Conservation (phyloP, 2,329 filamentous ascomycete species). For the Penicillium oxalicum region DNA sequence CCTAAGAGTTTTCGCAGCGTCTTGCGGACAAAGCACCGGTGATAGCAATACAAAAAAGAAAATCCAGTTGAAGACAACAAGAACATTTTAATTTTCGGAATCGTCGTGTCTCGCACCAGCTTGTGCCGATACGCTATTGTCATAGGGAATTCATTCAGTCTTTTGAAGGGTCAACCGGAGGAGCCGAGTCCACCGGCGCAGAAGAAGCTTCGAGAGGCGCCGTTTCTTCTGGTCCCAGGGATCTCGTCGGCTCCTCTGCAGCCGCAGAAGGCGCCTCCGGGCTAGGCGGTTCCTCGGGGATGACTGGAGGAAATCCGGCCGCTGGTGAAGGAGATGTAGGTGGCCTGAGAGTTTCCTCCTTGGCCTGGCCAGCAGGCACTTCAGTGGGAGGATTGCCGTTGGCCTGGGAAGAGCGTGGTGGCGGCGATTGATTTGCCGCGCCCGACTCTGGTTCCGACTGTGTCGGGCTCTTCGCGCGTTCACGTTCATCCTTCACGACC, state of each 20-base stretch:
- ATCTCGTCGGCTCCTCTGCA: constrained; percentile 6
- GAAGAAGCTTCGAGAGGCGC: neutral
- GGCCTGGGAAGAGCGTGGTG: constrained; percentile 19
- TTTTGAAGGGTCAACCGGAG: constrained; percentile 3
- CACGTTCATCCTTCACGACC: constrained; percentile 50
- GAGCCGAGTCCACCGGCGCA: neutral
- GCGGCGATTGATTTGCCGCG: constrained; percentile 30
- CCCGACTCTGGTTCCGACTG: constrained; percentile 31
- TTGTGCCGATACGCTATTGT: constrained; percentile 8
- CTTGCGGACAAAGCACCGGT: neutral
- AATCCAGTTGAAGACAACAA: neutral
- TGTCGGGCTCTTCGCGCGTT: constrained; percentile 48
- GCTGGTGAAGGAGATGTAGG: constrained; percentile 27
- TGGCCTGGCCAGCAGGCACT: constrained; percentile 15
- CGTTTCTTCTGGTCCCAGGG: neutral
- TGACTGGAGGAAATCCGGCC: constrained; percentile 27
- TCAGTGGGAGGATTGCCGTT: constrained; percentile 23
- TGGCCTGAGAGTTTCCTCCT: constrained; percentile 20
- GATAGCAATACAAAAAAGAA: constrained; percentile 2
- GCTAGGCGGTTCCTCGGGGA: constrained; percentile 31
- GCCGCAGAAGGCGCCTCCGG: constrained; percentile 19
- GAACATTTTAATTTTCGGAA: neutral
- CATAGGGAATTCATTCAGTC: neutral
- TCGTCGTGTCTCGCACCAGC: neutral
- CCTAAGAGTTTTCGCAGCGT: neutral